Evolutionary conservation across 2,329 filamentous ascomycete species (phyloP).

Genomic region (Monilinia laxa): DNA sequence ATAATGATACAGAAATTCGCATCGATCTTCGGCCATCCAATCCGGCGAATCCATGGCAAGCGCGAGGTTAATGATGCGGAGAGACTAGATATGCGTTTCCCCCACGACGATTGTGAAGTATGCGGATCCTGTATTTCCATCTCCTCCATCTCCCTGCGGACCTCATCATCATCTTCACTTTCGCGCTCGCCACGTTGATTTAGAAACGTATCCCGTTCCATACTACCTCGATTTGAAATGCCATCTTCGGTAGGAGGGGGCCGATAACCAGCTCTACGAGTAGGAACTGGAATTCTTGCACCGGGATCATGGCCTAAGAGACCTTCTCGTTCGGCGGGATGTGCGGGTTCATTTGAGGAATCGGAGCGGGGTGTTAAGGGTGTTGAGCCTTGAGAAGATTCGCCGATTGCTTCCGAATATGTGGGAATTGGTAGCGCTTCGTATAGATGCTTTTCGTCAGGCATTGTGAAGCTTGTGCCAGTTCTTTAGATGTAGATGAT

Average conservation of each 20-base stretch:
- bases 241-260: constrained; percentile 81
- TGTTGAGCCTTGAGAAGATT: constrained; percentile 58
- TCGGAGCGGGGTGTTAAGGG: constrained; percentile 57
- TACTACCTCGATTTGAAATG: constrained; percentile 42
- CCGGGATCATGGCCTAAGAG: constrained; percentile 59
- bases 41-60: constrained; percentile 39
- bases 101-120: constrained; percentile 42
- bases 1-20: constrained; percentile 58
- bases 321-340: constrained; percentile 74
- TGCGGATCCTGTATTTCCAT: constrained; percentile 77
- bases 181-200: constrained; percentile 50
- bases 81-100: constrained; percentile 42
- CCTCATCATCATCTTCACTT: constrained; percentile 55
- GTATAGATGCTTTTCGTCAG: constrained; percentile 58
- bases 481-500: not conserved
- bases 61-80: constrained; percentile 37
- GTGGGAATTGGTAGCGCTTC: constrained; percentile 71
- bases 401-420: constrained; percentile 77
- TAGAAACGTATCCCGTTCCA: constrained; percentile 47
- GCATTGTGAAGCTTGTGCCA: constrained; percentile 34
- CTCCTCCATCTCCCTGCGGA: constrained; percentile 83
- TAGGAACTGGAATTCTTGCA: constrained; percentile 42
- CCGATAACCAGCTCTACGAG: constrained; percentile 62
- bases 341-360: constrained; percentile 56
- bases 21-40: constrained; percentile 37